These are phyloP conservation scores for Apiotrichum mycotoxinovorans DNA, from an alignment of 1,284 basidiomycete species.

Conservation along the genomic window DNA sequence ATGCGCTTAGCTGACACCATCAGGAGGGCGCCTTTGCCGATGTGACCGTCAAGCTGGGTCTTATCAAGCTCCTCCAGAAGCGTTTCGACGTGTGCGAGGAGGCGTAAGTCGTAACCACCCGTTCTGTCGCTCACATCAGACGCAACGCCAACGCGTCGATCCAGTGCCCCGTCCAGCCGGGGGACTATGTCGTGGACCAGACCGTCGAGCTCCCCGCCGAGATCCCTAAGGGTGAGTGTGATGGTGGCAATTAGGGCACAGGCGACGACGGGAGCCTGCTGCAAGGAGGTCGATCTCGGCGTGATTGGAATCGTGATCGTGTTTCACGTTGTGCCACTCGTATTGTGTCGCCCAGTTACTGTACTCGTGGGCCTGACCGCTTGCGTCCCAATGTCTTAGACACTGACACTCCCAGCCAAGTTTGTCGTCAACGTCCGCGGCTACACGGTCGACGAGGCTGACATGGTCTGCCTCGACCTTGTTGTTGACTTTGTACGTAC, in stretches of 20 bases:
- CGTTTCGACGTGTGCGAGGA: slow-evolving; percentile 84
- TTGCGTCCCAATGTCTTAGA: too few species aligned
- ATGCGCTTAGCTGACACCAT: not conserved
- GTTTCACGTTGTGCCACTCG: too few species aligned
- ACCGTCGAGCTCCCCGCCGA: slow-evolving; percentile 80
- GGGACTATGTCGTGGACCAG: slow-evolving; percentile 67
- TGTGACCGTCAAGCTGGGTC: slow-evolving; percentile 80
- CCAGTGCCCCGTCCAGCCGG: slow-evolving; percentile 58
- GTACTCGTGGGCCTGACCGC: too few species aligned
- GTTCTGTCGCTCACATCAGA: slow-evolving; percentile 18
- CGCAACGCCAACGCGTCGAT: slow-evolving; percentile 39
- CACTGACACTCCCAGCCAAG: slow-evolving; percentile 63
- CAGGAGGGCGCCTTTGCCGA: slow-evolving; percentile 88
- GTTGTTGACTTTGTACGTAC: slow-evolving; percentile 57
- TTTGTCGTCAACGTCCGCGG: slow-evolving; percentile 71
- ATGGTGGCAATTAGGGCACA: not conserved
- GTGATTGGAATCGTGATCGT: too few species aligned
- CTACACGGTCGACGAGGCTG: slow-evolving; percentile 71
- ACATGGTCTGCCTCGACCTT: slow-evolving; percentile 76
- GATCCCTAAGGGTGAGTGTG: slow-evolving; percentile 73
- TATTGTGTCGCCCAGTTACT: too few species aligned
- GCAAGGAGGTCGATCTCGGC: too few species aligned
- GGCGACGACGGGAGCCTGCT: too few species aligned
- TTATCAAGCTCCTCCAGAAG: slow-evolving; percentile 77
- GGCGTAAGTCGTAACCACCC: slow-evolving; percentile 61